Base-by-base conservation (phyloP, 805 yeast species). In the Kurtzmaniella cleridarum region DNA sequence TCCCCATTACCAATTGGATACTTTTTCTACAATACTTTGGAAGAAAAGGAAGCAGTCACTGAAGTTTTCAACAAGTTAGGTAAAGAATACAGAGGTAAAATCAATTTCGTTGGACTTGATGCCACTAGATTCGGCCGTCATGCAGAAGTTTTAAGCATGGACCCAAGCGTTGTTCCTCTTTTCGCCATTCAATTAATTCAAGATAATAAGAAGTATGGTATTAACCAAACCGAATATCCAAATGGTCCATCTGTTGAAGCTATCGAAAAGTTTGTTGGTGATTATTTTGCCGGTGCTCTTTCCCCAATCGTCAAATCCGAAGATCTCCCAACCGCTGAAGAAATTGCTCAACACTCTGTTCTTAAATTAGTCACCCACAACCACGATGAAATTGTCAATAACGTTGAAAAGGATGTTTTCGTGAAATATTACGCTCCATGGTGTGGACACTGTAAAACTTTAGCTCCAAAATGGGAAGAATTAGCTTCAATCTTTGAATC, bases 391-490 rank as follows among this genome's bases (percentile, higher is more conserved):
- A 66, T 87, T 43, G 75, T 87, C 38, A 63, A 62, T 24, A 80
- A 81, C 52, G 38, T 55, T 49, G 41, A 60, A 33, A 83, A 79
- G 67, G 91, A 84, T 58, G 81, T 85, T 28, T 65, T 90, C 41
- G 95, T 91, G 41, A 85, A 87, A 70, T 91, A 90, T 68, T 90
- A 86, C 58, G 97, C 98, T 35, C 95, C 95, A 67, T 90, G 96
- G 96, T 89, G 96, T 72, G 95, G 96, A 34, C 96, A 89, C 73
- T 88, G 96, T 73, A 88, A 87, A 74, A 85, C 77, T 65, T 74
- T 89, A 60, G 91, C 91, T 38, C 96, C 96, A 57, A 73, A 71
- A 42, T 91, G 80, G 72, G 95, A 86, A 60, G 93, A 90, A 59
- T 76, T 93, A 48, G 97, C 91, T 38, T 80, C 69, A 36, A 53